Evolutionary conservation across 805 yeast genomes (phyloP).

Genomic region (Starmerella bombi): DNA sequence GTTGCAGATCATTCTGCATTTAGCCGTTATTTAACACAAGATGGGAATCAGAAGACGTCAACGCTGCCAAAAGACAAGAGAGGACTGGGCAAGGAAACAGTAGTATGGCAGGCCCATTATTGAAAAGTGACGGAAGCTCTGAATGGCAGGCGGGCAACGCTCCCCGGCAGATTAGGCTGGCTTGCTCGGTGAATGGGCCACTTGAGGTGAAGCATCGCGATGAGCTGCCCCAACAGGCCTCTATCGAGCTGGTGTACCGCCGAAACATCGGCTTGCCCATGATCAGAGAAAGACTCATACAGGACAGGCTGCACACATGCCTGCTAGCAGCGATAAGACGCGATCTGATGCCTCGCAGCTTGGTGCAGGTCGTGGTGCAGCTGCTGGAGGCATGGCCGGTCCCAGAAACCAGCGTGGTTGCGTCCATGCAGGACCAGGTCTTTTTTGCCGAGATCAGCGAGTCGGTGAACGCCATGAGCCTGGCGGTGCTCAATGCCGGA

Average conservation of each 20-base stretch:
- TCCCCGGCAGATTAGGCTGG: slow-evolving; percentile 12
- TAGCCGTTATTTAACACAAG: too few species aligned
- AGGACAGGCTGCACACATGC: slow-evolving; percentile 52
- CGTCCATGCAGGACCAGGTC: slow-evolving; percentile 27
- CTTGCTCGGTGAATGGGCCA: slow-evolving; percentile 82
- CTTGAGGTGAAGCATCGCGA: slow-evolving; percentile 71
- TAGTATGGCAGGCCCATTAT: too few species aligned
- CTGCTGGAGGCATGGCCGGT: slow-evolving; percentile 38
- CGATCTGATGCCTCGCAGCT: slow-evolving; percentile 62
- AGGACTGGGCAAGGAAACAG: too few species aligned
- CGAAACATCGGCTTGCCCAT: slow-evolving; percentile 64
- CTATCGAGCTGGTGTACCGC: slow-evolving; percentile 62
- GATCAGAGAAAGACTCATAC: slow-evolving; percentile 63
- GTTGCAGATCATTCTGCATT: too few species aligned
- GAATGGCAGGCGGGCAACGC: slow-evolving; percentile 34
- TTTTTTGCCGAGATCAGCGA: slow-evolving; percentile 45
- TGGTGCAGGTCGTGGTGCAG: slow-evolving; percentile 57
- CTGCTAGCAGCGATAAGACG: slow-evolving; percentile 48
- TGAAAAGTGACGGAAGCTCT: slow-evolving; percentile 73
- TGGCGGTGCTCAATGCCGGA: slow-evolving; percentile 73
- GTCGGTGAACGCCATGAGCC: slow-evolving; percentile 55
- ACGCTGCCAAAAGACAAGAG: too few species aligned
- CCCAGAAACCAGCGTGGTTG: background rate
- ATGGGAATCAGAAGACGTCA: too few species aligned
- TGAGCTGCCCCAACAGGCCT: slow-evolving; percentile 67